Base-by-base conservation (phyloP, 768 basidiomycete genomes). In the Cystobasidiopsis lactophilus region DNA sequence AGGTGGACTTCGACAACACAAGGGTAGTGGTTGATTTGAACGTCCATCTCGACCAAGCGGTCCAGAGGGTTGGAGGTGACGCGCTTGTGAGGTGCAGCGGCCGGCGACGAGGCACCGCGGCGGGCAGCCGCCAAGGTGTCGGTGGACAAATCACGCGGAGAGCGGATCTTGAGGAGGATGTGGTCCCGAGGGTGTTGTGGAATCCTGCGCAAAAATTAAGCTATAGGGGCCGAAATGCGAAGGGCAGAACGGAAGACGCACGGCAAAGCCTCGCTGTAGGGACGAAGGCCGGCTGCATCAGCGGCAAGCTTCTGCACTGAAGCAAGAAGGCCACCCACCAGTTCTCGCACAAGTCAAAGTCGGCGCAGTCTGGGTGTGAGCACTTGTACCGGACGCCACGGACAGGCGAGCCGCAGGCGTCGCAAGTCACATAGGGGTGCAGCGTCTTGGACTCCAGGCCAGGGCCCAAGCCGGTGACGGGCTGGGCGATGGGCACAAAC, bases 301-400 rank as follows among this genome's bases (percentile, higher is more conserved):
- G 33, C 7, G 9, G 33, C 9, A 35, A 7, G 16, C 33, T 7
- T 16, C 33, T 7, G 33, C 7, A 35, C 33, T 7, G 7, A 16
- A 7, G 33, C 65, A 67, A 23, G 57, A 53, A 35, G 63, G 33
- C 33, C 7, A 16, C 33, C 16, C 33, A 35, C 33, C 33, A 35
- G 33, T 35, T 35, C 16, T 35, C 63, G 53, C 66, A 67, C 2
- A 67, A 60, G 52, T 68, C 67, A 50, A 63, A 66, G 54, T 68
- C 66, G 18, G 63, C 61, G 55, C 67, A 68, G 35, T 53, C 53
- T 9, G 66, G 66, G 61, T 68, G 66, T 11, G 51, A 41, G 40
- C 57, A 58, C 51, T 58, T 58, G 53, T 48, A 58, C 23, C 66
- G 57, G n/a, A 60, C 46, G 3, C 66, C 66, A 23, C 53, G 37